phyloP scores from a whole-genome alignment of 2,329 filamentous ascomycete genomes.

The Didymella sp. region DNA sequence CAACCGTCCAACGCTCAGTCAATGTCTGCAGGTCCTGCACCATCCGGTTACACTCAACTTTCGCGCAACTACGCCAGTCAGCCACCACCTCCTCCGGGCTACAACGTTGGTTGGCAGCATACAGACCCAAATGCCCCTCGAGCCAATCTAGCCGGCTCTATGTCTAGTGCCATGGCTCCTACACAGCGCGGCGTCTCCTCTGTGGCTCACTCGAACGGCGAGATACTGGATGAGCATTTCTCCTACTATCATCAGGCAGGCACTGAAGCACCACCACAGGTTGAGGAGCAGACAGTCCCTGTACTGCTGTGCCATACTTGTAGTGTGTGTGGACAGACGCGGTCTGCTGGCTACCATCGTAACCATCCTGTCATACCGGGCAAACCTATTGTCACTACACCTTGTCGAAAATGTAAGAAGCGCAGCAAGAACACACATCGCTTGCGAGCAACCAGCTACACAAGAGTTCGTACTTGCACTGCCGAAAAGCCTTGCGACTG shows the following conservation, averaged over 20 bases:
- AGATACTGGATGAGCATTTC: slow-evolving; percentile 26
- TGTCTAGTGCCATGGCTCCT: slow-evolving; percentile 22
- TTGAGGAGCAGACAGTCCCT: slow-evolving; percentile 28
- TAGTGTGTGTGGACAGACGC: slow-evolving; percentile 42
- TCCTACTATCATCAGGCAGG: slow-evolving; percentile 27
- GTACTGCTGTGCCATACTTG: slow-evolving; percentile 46
- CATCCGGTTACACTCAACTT: slow-evolving; percentile 22
- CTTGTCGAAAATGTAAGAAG: slow-evolving; percentile 45
- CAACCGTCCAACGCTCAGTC: slow-evolving; percentile 10
- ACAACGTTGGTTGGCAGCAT: slow-evolving; percentile 30
- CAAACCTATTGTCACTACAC: slow-evolving; percentile 29
- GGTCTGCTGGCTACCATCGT: slow-evolving; percentile 46
- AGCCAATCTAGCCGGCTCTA: not conserved
- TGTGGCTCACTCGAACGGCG: slow-evolving; percentile 23
- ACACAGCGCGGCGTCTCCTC: slow-evolving; percentile 16
- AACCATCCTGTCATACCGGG: slow-evolving; percentile 46
- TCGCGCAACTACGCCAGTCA: slow-evolving; percentile 18
- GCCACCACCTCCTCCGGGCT: slow-evolving; percentile 20
- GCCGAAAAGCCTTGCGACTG: slow-evolving; percentile 39
- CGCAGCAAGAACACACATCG: slow-evolving; percentile 24
- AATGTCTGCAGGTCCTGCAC: slow-evolving; percentile 11
- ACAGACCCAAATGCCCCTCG: slow-evolving; percentile 19
- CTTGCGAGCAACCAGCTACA: slow-evolving; percentile 27
- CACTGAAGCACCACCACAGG: slow-evolving; percentile 19
- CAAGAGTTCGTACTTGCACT: slow-evolving; percentile 29